phyloP scores from a whole-genome alignment of 2,329 filamentous ascomycete genomes.

The Sporothrix phasma region DNA sequence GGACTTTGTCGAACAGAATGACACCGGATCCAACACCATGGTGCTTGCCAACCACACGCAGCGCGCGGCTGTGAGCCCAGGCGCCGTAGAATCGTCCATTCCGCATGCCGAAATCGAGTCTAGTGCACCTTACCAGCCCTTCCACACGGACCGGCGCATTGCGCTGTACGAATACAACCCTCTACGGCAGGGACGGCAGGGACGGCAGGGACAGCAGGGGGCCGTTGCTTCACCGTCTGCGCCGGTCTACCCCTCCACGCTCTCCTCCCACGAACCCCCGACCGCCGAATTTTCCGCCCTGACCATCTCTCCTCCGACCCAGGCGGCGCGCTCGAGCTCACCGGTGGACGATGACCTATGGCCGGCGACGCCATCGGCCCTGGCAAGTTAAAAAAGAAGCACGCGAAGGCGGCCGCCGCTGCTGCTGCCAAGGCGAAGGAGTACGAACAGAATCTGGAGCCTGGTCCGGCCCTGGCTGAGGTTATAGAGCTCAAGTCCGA shows the following conservation, averaged over 20 bases:
- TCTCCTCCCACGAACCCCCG: slow-evolving; percentile 1
- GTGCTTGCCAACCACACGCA: slow-evolving; percentile 36
- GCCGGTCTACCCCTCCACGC: background rate
- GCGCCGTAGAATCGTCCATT: slow-evolving; percentile 52
- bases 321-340: slow-evolving; percentile 21
- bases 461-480: background rate
- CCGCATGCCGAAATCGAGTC: slow-evolving; percentile 85
- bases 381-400: slow-evolving; percentile 6
- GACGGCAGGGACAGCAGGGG: too few relatives aligned
- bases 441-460: background rate
- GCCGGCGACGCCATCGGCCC: background rate
- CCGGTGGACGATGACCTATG: background rate
- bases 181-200: background rate
- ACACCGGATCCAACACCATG: slow-evolving; percentile 45
- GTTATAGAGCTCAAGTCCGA: background rate
- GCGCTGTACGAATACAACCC: slow-evolving; percentile 57
- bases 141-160: slow-evolving; percentile 83
- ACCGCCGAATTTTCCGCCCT: background rate
- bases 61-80: slow-evolving; percentile 28
- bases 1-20: slow-evolving; percentile 43
- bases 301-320: slow-evolving; percentile 24
- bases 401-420: slow-evolving; percentile 3
- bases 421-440: background rate
- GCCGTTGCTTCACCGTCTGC: background rate
- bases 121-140: slow-evolving; percentile 89